phyloP scores from a whole-genome alignment of 805 yeast genomes.

The Cyberlindnera xishuangbannaensis region DNA sequence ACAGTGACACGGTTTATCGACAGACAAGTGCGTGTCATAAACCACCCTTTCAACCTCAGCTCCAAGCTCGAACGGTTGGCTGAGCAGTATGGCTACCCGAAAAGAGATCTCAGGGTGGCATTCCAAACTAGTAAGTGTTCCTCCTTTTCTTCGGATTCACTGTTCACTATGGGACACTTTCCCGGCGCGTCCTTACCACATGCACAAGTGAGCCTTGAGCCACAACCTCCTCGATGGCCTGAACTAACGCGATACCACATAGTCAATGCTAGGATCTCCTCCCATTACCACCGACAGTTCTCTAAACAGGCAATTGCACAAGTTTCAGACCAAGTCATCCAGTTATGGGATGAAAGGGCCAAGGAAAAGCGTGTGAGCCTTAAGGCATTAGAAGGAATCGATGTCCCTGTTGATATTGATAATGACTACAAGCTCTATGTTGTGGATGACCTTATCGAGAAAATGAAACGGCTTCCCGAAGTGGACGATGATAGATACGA shows the following conservation, averaged over 20 bases:
- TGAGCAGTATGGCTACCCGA: slow-evolving; percentile 5
- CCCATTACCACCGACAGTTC: slow-evolving; percentile 10
- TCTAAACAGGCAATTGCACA: slow-evolving; percentile 21
- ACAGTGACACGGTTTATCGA: slow-evolving; percentile 11
- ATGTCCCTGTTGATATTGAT: slow-evolving; percentile 14
- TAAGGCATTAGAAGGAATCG: slow-evolving; percentile 5
- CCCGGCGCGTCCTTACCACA: too few species aligned
- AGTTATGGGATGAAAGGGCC: slow-evolving; percentile 11
- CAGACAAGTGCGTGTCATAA: slow-evolving; percentile 8
- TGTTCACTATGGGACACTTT: too few species aligned
- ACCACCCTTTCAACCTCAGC: slow-evolving; percentile 9
- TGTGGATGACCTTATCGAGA: slow-evolving; percentile 13
- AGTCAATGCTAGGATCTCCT: slow-evolving; percentile 13
- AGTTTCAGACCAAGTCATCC: slow-evolving; percentile 17
- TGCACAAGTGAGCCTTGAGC: too few species aligned
- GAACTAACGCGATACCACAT: too few species aligned
- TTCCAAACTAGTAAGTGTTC: slow-evolving; percentile 5
- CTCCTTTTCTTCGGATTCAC: not conserved
- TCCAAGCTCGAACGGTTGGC: slow-evolving; percentile 3
- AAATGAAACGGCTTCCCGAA: slow-evolving; percentile 18
- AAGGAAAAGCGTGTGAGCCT: slow-evolving; percentile 6
- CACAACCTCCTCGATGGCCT: too few species aligned
- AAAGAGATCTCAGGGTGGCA: slow-evolving; percentile 3
- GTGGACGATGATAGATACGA: slow-evolving; percentile 5
- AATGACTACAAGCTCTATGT: slow-evolving; percentile 17